These are phyloP conservation scores for Camillea tinctor DNA, from an alignment of 2,329 filamentous ascomycete genomes.

Conservation along the genomic window DNA sequence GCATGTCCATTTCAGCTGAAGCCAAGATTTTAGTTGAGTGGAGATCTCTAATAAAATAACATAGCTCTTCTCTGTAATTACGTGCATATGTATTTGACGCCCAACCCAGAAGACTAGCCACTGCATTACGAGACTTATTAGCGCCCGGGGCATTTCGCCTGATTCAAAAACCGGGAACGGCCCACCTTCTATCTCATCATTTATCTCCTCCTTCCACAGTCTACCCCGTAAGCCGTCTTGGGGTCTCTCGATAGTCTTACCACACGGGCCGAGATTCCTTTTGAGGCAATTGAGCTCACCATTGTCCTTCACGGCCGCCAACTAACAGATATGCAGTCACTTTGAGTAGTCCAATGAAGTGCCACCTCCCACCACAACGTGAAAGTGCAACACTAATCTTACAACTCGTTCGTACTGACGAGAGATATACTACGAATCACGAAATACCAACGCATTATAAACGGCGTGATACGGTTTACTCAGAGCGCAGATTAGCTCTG, in stretches of 20 bases:
- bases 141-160: background rate
- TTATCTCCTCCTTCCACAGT: conserved; percentile 4
- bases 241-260: background rate
- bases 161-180: background rate
- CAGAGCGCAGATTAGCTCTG: background rate
- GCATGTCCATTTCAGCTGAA: background rate
- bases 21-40: background rate
- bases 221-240: conserved; percentile 11
- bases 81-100: background rate
- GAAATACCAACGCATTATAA: background rate
- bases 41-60: background rate
- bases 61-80: background rate
- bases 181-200: conserved; percentile 1
- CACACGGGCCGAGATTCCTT: background rate
- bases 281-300: background rate
- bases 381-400: background rate
- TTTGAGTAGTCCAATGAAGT: background rate
- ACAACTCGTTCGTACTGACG: background rate
- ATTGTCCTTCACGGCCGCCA: background rate
- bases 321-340: background rate
- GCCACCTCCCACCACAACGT: no score
- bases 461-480: background rate
- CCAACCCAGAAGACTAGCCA: background rate
- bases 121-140: background rate
- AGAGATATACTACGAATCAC: background rate